Base-by-base conservation (phyloP, 441 rosid species). In the Euphorbia corollata region DNA sequence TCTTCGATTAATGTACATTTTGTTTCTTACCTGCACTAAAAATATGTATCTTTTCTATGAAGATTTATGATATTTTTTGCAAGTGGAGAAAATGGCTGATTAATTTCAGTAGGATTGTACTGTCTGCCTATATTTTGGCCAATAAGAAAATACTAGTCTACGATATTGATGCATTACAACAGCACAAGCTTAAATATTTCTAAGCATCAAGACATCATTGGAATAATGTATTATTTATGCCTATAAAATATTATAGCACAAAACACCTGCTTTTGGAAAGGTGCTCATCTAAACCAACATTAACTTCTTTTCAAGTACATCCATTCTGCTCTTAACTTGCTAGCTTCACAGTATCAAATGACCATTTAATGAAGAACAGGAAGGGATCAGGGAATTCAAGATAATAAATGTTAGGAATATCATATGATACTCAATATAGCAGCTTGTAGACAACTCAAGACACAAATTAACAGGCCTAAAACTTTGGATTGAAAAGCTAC, bases 1-100 rank as follows among this genome's bases (percentile, higher is more conserved):
- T 68, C 70, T 64, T 78, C n/a, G 50, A 34, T 45, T 51, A 63
- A 24, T 67, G 74, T 75, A 67, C 71, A 65, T 73, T 47, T 47
- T 57, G 72, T 34, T 32, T 72, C 30, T 63, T 48, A 38, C 62
- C 59, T 62, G 71, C 73, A n/a, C 16, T 6, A 58, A 63, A 69
- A 24, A 61, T 62, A 27, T 38, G 20, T 30, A 20, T 57, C 43
- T 59, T 63, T 62, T 59, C 65, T 68, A 27, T 27, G 2, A 27
- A 27, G 32, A 27, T 27, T 27, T 27, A 24, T 70, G 74, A 50
- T 41, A 60, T 66, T 75, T 74, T 53, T 72, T 72, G 73, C 64
- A 24, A 67, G 54, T 59, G 64, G 54, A 59, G 68, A 20, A 61
- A 54, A 16, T 51, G 5, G 10, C 51, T 53, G 60, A 58, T 61